Conservation (phyloP, 1,284 basidiomycete genomes). For the Papiliotrema terrestris region DNA sequence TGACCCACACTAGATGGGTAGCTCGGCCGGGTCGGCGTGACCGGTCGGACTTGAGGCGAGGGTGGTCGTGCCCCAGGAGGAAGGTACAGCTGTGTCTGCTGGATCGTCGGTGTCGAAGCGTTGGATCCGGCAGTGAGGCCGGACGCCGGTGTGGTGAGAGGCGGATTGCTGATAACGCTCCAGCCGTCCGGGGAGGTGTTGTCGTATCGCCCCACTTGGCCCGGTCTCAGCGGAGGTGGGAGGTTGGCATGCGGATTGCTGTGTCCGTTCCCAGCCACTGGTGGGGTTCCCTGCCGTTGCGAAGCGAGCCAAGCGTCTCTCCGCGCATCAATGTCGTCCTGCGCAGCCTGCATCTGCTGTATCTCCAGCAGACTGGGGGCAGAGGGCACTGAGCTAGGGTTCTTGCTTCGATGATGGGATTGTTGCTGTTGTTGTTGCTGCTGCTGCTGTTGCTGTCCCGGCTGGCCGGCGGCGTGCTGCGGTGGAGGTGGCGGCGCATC, state of each 20-base stretch:
- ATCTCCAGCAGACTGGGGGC: conserved; percentile 23
- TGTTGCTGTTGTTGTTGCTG: background rate
- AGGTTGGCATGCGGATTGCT: background rate
- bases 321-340: conserved; percentile 5
- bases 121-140: conserved; percentile 6
- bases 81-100: conserved; percentile 18
- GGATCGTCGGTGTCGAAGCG: conserved; percentile 10
- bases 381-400: background rate
- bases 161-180: conserved; percentile 6
- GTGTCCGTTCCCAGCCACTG: background rate
- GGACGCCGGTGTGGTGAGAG: background rate
- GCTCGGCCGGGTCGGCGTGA: conserved; percentile 13
- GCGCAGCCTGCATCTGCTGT: conserved; percentile 14
- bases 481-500: conserved; percentile 3
- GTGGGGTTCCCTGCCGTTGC: conserved; percentile 2
- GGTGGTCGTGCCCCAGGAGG: conserved; percentile 38
- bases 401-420: background rate
- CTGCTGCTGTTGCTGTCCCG: conserved; percentile 5
- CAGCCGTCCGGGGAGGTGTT: conserved; percentile 16
- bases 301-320: conserved; percentile 9
- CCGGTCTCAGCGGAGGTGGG: conserved; percentile 1
- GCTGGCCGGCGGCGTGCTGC: background rate
- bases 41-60: conserved; percentile 20
- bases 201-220: conserved; percentile 5
- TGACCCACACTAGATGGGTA: conserved; percentile 14